Evolutionary conservation across 2,329 filamentous ascomycete genomes (phyloP).

Genomic region (Bertia moriformis): DNA sequence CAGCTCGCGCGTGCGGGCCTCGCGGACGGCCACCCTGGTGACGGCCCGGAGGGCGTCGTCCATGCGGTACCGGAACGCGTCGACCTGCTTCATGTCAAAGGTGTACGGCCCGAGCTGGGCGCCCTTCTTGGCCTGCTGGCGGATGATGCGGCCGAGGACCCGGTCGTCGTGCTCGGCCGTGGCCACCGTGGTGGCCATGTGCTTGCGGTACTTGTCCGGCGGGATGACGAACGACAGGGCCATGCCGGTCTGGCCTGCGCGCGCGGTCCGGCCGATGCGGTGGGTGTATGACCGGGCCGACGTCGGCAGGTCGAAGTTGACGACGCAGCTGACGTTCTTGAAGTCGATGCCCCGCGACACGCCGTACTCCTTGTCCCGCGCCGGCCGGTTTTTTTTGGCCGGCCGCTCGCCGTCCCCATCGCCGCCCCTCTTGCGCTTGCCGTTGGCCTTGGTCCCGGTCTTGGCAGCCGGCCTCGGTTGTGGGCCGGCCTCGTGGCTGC

Average conservation of each 20-base stretch:
- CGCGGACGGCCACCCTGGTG: slow-evolving; percentile 75
- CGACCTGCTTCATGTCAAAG: slow-evolving; percentile 87
- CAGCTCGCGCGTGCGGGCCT: slow-evolving; percentile 77
- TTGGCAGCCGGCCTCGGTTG: slow-evolving; percentile 8
- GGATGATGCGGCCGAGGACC: slow-evolving; percentile 64
- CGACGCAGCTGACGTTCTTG: slow-evolving; percentile 80
- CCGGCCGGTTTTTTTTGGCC: slow-evolving; percentile 48
- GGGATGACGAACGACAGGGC: slow-evolving; percentile 91
- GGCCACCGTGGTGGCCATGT: slow-evolving; percentile 68
- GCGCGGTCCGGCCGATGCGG: slow-evolving; percentile 81
- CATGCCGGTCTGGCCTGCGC: slow-evolving; percentile 84
- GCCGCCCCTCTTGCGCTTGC: slow-evolving; percentile 11
- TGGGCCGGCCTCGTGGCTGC: slow-evolving; percentile 13
- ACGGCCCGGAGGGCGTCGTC: slow-evolving; percentile 82
- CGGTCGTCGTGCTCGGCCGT: slow-evolving; percentile 73
- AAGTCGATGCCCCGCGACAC: slow-evolving; percentile 96
- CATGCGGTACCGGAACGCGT: slow-evolving; percentile 89
- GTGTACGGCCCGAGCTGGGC: slow-evolving; percentile 59
- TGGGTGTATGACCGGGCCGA: slow-evolving; percentile 91
- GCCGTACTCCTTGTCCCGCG: slow-evolving; percentile 73
- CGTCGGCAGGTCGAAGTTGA: slow-evolving; percentile 91
- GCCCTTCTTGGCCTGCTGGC: slow-evolving; percentile 64
- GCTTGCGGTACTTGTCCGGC: slow-evolving; percentile 67
- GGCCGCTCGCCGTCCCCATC: slow-evolving; percentile 14
- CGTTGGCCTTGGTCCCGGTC: slow-evolving; percentile 13